Evolutionary conservation across 192 early-diverging fungal genomes (phyloP), one percentile per base, ranked within the genome.

Genomic region (Dissophora ornata): DNA sequence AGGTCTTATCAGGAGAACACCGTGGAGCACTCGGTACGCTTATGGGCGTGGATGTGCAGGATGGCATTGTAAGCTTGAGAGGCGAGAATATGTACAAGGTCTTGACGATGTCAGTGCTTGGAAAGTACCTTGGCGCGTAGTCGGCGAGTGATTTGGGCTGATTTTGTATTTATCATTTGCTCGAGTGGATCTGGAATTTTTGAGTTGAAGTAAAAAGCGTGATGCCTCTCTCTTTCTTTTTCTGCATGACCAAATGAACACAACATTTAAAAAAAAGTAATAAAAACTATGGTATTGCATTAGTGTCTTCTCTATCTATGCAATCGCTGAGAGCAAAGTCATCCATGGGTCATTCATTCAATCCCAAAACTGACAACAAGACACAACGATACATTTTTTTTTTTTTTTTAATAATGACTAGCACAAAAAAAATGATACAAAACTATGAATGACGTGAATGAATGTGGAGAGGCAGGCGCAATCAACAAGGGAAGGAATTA

Each of bases 11-110:
- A 26, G 89, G 89, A 15, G 59, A 84, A 12, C 68, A 87, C 38
- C 83, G 84, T 38, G 89, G 88, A 21, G 69, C 85, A 19, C 54
- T 89, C 18, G 92, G 91, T 4, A 84, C 80, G 1, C 81, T 94
- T 79, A 87, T 91, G 33, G 92, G 90, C 34, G 85, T 86, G 15
- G 92, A 94, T 78, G 88, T 89, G 7, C 77, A 86, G 53, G 92
- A 92, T 55, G 92, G 86, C 49, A 88, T 92, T 80, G 90, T 94
- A 58, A 86, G 87, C 56, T 67, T 87, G n/a, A 80, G 85, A 32
- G 88, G 86, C 57, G 80, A 78, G 58, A 69, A 79, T 41, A 85
- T 82, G 52, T 87, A 85, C 79, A 83, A 83, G 44, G 84, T 89
- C 60, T 65, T 87, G 70, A 79, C 74, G 11, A 87, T 89, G 81